These are phyloP conservation scores for Boechera retrofracta DNA, from an alignment of 345 rosid species.

Conservation along the genomic window DNA sequence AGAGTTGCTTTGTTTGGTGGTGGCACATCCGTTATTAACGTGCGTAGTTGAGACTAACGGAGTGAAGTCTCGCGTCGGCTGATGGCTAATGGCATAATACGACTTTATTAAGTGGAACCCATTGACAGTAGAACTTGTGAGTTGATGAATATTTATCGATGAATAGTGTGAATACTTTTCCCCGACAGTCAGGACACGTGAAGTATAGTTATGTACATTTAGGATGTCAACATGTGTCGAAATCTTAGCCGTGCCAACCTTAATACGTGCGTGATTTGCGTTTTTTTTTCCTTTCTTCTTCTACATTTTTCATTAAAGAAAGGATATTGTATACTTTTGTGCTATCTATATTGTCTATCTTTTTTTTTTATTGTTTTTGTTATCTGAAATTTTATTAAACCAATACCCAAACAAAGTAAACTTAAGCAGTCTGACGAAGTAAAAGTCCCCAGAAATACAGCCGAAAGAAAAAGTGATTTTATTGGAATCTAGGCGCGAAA, in stretches of 20 bases:
- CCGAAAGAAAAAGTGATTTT: too few relatives aligned
- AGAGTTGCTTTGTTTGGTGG: background rate
- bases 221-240: slow-evolving; percentile 14
- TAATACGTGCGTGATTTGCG: slow-evolving; percentile 31
- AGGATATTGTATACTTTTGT: background rate
- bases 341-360: background rate
- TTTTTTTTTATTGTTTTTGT: background rate
- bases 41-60: background rate
- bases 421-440: too few relatives aligned
- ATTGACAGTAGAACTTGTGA: background rate
- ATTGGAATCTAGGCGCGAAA: too few relatives aligned
- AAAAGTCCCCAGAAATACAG: too few relatives aligned
- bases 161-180: slow-evolving; percentile 4
- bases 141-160: background rate
- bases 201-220: background rate
- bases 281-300: background rate
- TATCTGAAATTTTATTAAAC: too few relatives aligned
- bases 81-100: slow-evolving; percentile 17
- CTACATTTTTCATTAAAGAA: background rate
- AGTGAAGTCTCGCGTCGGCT: slow-evolving; percentile 32
- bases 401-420: too few relatives aligned
- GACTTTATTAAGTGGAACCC: slow-evolving; percentile 2
- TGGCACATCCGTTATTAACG: slow-evolving; percentile 15
- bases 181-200: slow-evolving; percentile 35
- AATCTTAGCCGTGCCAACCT: background rate